Evolutionary conservation across 2,329 filamentous ascomycete genomes (phyloP).

Genomic region (Diaporthe humulicola): DNA sequence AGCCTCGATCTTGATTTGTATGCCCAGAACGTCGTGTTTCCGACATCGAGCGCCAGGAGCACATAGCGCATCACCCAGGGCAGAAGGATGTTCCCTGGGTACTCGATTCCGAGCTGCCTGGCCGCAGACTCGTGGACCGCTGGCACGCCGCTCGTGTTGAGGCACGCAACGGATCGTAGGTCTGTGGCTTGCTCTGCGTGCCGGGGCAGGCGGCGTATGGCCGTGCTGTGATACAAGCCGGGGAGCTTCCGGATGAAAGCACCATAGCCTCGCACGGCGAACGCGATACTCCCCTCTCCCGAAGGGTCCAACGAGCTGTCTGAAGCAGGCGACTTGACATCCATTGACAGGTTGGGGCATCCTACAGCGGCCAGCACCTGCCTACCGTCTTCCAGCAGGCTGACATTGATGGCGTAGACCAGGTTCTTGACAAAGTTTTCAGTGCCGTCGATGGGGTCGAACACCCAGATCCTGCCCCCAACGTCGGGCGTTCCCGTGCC

Average conservation of each 20-base stretch:
- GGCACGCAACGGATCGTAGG: slow-evolving; percentile 62
- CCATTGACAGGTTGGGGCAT: slow-evolving; percentile 54
- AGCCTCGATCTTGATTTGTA: slow-evolving; percentile 62
- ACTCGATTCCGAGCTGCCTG: slow-evolving; percentile 55
- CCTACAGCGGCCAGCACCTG: slow-evolving; percentile 65
- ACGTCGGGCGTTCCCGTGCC: slow-evolving; percentile 53
- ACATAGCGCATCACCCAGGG: slow-evolving; percentile 71
- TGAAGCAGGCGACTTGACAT: slow-evolving; percentile 54
- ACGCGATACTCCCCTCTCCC: slow-evolving; percentile 63
- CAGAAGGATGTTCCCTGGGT: slow-evolving; percentile 65
- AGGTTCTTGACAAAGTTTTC: slow-evolving; percentile 67
- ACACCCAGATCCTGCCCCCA: slow-evolving; percentile 65
- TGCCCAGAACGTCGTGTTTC: slow-evolving; percentile 69
- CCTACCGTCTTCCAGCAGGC: slow-evolving; percentile 62
- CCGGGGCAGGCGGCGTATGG: slow-evolving; percentile 50
- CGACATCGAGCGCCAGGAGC: slow-evolving; percentile 63
- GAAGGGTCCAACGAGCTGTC: slow-evolving; percentile 60
- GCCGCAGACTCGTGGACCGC: slow-evolving; percentile 61
- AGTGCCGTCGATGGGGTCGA: slow-evolving; percentile 73
- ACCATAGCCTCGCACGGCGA: slow-evolving; percentile 62
- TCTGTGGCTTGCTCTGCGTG: slow-evolving; percentile 44
- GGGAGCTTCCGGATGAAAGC: slow-evolving; percentile 60
- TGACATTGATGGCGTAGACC: slow-evolving; percentile 70
- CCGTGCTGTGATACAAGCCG: slow-evolving; percentile 42
- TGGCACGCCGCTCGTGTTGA: slow-evolving; percentile 59